Percentiles rank a stretch among this genome's conserved stretches.
Conservation (phyloP, 345 rosid species). For the Noccaea caerulescens region DNA sequence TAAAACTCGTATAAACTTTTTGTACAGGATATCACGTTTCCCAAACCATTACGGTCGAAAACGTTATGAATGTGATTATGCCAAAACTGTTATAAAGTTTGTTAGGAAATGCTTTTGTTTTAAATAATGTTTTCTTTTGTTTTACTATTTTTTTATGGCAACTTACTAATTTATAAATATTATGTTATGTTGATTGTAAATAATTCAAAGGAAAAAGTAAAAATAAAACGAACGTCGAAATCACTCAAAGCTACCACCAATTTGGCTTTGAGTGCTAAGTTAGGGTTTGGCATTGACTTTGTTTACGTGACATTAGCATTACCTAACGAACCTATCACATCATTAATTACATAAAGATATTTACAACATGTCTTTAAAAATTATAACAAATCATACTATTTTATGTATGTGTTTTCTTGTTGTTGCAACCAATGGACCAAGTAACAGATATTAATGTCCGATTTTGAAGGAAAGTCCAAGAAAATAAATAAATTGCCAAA, state of each 20-base stretch:
- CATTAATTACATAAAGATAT: neutral
- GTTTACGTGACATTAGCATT: constrained; percentile 28
- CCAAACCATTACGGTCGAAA: constrained; percentile 5
- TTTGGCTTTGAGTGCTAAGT: constrained; percentile 42
- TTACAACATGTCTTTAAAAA: neutral
- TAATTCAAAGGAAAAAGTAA: neutral
- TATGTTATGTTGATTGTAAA: constrained; percentile 2
- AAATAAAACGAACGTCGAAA: constrained; percentile 41
- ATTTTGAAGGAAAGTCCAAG: constrained; percentile 30
- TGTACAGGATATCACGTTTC: constrained; percentile 13
- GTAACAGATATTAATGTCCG: constrained; percentile 14
- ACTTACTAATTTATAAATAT: neutral
- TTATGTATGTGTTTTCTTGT: neutral
- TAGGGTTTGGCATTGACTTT: constrained; percentile 45
- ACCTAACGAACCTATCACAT: constrained; percentile 38
- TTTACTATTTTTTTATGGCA: neutral
- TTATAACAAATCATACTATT: neutral
- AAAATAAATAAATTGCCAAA: neutral
- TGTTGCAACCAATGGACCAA: constrained; percentile 36
- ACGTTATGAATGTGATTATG: constrained; percentile 34
- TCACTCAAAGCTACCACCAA: constrained; percentile 44
- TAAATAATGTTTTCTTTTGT: neutral
- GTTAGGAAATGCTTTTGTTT: constrained; percentile 26
- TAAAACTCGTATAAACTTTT: constrained; percentile 7
- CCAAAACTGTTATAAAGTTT: constrained; percentile 11